These are phyloP conservation scores for Rhododendron simsii DNA, from an alignment of 148 eudicot species.

Conservation along the genomic window DNA sequence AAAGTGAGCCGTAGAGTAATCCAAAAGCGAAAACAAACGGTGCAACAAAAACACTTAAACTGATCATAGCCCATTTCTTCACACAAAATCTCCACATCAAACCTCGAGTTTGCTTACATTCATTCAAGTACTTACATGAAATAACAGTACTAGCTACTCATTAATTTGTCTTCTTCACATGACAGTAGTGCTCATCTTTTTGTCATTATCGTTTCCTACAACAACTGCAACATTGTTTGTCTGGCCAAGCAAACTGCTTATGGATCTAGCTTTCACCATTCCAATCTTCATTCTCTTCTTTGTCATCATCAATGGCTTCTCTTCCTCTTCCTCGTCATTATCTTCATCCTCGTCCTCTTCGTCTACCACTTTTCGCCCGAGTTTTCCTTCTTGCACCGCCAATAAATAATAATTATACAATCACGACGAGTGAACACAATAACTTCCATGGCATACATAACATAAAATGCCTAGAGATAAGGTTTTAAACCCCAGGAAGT, in stretches of 20 bases:
- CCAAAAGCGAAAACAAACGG: background rate
- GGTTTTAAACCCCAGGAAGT: background rate
- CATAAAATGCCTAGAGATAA: background rate
- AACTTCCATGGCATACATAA: background rate
- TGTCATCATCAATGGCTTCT: constrained; percentile 7
- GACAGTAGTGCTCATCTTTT: background rate
- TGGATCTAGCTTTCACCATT: constrained; percentile 63
- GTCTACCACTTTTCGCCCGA: background rate
- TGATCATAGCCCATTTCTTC: background rate
- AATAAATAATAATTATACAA: background rate
- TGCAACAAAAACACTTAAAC: background rate
- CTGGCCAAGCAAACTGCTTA: constrained; percentile 64
- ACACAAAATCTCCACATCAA: background rate
- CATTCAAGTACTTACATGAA: background rate
- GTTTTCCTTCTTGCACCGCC: background rate
- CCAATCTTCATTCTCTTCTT: constrained; percentile 46
- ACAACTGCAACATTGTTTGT: constrained; percentile 14
- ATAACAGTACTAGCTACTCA: background rate
- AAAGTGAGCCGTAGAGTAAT: background rate
- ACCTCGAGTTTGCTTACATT: background rate
- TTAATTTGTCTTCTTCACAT: background rate
- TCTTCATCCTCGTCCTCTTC: constrained; percentile 1
- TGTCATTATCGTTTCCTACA: background rate
- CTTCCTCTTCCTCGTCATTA: constrained; percentile 7
- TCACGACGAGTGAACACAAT: background rate